A percentile compares a stretch with the other conserved stretches of the same genome.
Conservation (phyloP, 257 asterid genomes). For the Solanum ossicruentum region DNA sequence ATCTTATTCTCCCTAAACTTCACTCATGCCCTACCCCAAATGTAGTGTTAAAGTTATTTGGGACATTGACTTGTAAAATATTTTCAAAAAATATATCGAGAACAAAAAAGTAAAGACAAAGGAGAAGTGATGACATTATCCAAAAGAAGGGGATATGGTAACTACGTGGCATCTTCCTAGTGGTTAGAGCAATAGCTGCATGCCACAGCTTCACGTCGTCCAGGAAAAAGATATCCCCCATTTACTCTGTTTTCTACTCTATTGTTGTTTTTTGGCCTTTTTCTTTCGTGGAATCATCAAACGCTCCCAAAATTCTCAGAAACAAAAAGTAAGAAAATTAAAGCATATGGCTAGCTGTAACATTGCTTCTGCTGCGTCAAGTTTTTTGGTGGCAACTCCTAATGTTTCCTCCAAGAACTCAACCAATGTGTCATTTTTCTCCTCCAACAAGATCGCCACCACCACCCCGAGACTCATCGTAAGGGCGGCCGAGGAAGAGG, state of each 20-base stretch:
- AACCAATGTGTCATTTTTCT: conserved; percentile 17
- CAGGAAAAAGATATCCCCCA: conserved; percentile 40
- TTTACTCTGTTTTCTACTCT: conserved; percentile 13
- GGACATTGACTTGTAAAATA: background rate
- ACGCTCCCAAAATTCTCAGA: background rate
- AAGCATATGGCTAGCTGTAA: conserved; percentile 57
- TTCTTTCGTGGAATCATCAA: background rate
- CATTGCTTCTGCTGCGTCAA: conserved; percentile 43
- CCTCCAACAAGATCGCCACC: conserved; percentile 23
- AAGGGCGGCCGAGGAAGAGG: conserved; percentile 47
- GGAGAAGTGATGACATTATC: conserved; percentile 37
- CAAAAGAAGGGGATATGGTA: conserved; percentile 50
- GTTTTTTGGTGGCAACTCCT: conserved; percentile 40
- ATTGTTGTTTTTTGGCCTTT: background rate
- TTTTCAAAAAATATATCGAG: background rate
- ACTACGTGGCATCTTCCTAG: conserved; percentile 35
- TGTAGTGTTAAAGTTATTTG: background rate
- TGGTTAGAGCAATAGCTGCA: conserved; percentile 31
- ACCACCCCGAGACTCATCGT: conserved; percentile 37
- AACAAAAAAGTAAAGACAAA: background rate
- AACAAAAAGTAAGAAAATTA: background rate
- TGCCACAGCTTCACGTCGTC: conserved; percentile 20
- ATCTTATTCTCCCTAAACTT: background rate
- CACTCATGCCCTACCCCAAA: background rate
- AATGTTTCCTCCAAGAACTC: conserved; percentile 17